These are phyloP conservation scores for Cyberlindnera veronae DNA, from an alignment of 805 yeast species.

Conservation along the genomic window DNA sequence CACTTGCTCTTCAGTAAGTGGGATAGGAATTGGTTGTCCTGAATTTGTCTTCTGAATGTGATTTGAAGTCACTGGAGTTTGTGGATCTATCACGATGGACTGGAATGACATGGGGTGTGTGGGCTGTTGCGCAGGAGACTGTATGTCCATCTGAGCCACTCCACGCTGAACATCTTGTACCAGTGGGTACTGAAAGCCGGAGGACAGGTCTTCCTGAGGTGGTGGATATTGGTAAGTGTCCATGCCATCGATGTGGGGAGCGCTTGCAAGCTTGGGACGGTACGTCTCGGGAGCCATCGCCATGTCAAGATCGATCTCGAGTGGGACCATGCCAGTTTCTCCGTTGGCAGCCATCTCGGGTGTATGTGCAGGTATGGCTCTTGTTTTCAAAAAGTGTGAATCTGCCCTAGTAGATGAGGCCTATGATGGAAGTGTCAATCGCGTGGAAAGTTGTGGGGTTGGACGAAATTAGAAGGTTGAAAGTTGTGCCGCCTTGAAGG, in stretches of 20 bases:
- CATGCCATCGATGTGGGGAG: conserved; percentile 3
- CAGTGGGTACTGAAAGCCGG: neutral
- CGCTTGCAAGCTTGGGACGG: conserved; percentile 1
- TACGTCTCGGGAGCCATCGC: conserved; percentile 15
- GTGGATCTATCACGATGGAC: conserved; percentile 3
- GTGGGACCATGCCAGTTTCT: neutral
- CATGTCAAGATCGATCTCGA: conserved; percentile 23
- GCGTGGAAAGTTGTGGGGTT: too few relatives aligned
- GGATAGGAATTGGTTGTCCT: neutral
- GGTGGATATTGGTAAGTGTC: conserved; percentile 1
- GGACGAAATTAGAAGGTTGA: too few relatives aligned
- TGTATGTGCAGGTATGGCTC: neutral
- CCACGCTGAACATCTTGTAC: too few relatives aligned
- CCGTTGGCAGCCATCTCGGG: neutral
- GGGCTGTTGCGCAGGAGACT: neutral
- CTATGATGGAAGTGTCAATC: too few relatives aligned
- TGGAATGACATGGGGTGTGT: conserved; percentile 1
- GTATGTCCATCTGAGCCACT: too few relatives aligned
- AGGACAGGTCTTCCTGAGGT: neutral
- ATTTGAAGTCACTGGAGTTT: neutral
- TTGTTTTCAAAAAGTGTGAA: too few relatives aligned
- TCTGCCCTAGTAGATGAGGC: too few relatives aligned
- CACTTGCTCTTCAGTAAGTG: neutral
- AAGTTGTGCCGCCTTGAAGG: too few relatives aligned
- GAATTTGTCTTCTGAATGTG: neutral